Base-by-base conservation (phyloP, 192 early-diverging fungal genomes). In the Coemansia sp. region DNA sequence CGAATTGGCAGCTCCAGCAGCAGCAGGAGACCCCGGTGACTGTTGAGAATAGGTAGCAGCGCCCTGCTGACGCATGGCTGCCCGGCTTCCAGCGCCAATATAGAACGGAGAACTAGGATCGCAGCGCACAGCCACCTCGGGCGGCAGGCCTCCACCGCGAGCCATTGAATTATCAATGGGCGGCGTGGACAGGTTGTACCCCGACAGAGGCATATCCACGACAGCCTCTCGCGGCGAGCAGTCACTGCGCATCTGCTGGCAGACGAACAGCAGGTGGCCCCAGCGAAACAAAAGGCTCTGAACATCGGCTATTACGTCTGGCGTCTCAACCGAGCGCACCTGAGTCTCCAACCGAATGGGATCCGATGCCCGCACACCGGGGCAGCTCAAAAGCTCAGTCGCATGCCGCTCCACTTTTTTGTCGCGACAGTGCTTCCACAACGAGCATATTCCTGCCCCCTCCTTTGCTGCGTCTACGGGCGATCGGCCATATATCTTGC, bases 271-370 rank as follows among this genome's bases (percentile, higher is more conserved):
- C 65, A 83, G 59, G 33, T 68, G 42, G 18, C 80, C 75, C 80
- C 80, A 83, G n/a, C 80, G 75, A 36, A 83, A 83, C 62, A 83
- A 33, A 26, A 83, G 56, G 34, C 62, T 65, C 59, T 83, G 71
- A 5, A 77, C 69, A 18, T 73, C 75, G 21, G 42, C 62, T 18
- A 57, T 28, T 2, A 41, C 42, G 11, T 52, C 36, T 1, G 48
- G 61, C 10, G 62, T 31, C 25, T 57, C 38, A 42, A 25, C 39
- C 1, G 65, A 31, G n/a, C 59, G 65, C 53, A 77, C 68, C 38
- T 72, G 68, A 34, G 77, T 61, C 45, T 77, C 72, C 20, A 83
- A 53, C 6, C 62, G 60, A n/a, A 77, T 66, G 1, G 75, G 74
- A n/a, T 71, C 68, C n/a, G 71, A 55, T 58, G 42, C 70, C 8